Evolutionary conservation across 495 filamentous ascomycete species (phyloP).

Genomic region (Letharia columbiana): DNA sequence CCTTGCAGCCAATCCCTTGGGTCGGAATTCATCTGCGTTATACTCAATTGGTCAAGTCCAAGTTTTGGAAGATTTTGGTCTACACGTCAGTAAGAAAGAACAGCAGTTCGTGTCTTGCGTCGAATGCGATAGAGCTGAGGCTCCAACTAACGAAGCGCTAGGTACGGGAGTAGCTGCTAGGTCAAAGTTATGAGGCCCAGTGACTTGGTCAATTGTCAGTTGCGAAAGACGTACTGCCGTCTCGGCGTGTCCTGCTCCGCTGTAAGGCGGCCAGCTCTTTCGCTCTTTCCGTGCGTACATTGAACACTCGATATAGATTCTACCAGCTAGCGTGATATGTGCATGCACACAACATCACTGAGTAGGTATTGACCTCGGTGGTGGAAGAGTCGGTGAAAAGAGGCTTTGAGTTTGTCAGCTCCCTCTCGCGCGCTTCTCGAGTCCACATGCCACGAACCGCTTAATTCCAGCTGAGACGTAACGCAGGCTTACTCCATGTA

Average conservation of each 20-base stretch:
- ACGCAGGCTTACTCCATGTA: background rate
- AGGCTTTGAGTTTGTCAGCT: background rate
- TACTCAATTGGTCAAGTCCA: background rate
- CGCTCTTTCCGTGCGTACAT: background rate
- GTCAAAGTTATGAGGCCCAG: background rate
- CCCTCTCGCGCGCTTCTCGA: background rate
- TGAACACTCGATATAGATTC: background rate
- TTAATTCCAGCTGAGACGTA: background rate
- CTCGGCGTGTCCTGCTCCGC: background rate
- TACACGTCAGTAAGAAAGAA: background rate
- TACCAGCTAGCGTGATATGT: background rate
- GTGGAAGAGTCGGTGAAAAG: conserved; percentile 1
- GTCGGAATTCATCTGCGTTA: background rate
- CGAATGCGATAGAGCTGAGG: background rate
- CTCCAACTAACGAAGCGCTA: background rate
- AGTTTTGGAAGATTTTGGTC: background rate
- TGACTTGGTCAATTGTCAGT: background rate
- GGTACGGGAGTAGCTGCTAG: background rate
- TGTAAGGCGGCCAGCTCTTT: background rate
- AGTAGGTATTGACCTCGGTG: background rate
- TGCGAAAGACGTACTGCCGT: background rate
- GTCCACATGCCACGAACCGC: background rate
- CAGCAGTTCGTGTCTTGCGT: background rate
- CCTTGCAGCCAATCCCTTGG: background rate
- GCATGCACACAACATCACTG: too few relatives aligned